Percentiles rank a stretch among this genome's conserved stretches.
Conservation (phyloP, 1,284 basidiomycete genomes). For the Marasmius fiardii region DNA sequence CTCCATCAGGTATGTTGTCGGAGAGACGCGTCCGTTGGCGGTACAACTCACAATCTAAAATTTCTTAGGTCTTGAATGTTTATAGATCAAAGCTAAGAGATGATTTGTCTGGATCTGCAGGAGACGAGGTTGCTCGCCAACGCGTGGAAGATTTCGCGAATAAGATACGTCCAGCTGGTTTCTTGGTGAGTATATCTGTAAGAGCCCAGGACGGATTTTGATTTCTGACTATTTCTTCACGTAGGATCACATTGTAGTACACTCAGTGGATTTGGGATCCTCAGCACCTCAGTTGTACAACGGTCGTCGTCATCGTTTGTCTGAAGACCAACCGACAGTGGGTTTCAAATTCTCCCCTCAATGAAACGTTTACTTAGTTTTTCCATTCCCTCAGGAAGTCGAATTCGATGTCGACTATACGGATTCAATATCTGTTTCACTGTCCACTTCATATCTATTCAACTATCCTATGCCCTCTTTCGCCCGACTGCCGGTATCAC, state of each 20-base stretch:
- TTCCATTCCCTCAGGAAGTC: slow-evolving; percentile 36
- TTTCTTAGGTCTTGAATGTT: slow-evolving; percentile 56
- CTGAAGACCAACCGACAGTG: slow-evolving; percentile 1
- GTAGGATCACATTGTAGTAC: slow-evolving; percentile 77
- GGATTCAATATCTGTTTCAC: slow-evolving; percentile 69
- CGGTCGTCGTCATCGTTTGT: slow-evolving; percentile 40
- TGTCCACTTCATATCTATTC: slow-evolving; percentile 80
- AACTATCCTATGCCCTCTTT: slow-evolving; percentile 80
- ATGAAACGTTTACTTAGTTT: not conserved
- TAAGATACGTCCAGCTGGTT: slow-evolving; percentile 58
- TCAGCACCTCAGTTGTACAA: slow-evolving; percentile 65
- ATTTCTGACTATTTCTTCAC: slow-evolving; percentile 8
- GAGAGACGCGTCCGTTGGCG: not conserved
- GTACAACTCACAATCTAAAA: slow-evolving; percentile 3
- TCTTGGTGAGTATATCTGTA: slow-evolving; percentile 54
- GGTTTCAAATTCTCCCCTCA: not conserved
- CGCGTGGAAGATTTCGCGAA: slow-evolving; percentile 73
- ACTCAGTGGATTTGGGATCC: slow-evolving; percentile 69
- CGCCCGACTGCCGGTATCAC: slow-evolving; percentile 74
- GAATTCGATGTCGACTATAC: slow-evolving; percentile 68
- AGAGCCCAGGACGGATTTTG: not conserved
- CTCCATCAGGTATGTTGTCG: slow-evolving; percentile 52
- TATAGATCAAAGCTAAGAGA: slow-evolving; percentile 71
- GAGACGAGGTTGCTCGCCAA: slow-evolving; percentile 68
- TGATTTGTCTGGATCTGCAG: slow-evolving; percentile 56